These are phyloP conservation scores for Lichtheimia ornata DNA, from an alignment of 371 early-diverging fungal genomes.

Conservation along the genomic window DNA sequence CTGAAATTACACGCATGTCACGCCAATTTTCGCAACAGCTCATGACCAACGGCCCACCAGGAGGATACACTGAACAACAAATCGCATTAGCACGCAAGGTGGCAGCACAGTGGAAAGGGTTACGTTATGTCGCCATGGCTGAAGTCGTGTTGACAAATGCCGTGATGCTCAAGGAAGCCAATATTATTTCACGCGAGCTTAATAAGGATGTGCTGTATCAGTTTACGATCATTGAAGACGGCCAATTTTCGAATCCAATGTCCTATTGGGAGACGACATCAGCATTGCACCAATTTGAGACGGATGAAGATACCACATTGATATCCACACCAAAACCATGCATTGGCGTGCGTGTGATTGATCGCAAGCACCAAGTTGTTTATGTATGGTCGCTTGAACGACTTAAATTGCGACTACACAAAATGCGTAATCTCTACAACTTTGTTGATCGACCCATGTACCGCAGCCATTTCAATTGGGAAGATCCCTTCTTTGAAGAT, in stretches of 20 bases:
- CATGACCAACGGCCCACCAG: constrained; percentile 17
- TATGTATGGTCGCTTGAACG: constrained; percentile 77
- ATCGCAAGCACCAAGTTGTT: constrained; percentile 62
- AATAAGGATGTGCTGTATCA: constrained; percentile 80
- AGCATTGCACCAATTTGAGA: constrained; percentile 55
- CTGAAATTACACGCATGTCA: constrained; percentile 54
- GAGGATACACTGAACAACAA: constrained; percentile 29
- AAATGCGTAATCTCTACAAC: constrained; percentile 77
- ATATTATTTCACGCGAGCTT: constrained; percentile 80
- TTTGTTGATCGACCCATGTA: constrained; percentile 70
- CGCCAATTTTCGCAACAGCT: constrained; percentile 23
- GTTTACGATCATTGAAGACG: constrained; percentile 70
- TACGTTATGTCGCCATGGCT: constrained; percentile 71
- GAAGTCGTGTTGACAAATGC: constrained; percentile 72
- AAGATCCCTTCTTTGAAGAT: constrained; percentile 73
- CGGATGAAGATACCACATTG: constrained; percentile 53
- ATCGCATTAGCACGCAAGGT: constrained; percentile 4
- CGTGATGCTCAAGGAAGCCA: constrained; percentile 81
- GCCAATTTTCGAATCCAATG: constrained; percentile 38
- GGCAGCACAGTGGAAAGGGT: constrained; percentile 55
- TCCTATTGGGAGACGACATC: constrained; percentile 70
- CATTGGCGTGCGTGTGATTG: constrained; percentile 71
- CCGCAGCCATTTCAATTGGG: constrained; percentile 67
- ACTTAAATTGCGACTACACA: constrained; percentile 62
- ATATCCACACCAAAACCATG: constrained; percentile 45